A percentile compares a stretch with the other conserved stretches of the same genome.
Evolutionary conservation across 2,329 filamentous ascomycete species (phyloP).

Genomic region (Ophiostoma tasmaniense): DNA sequence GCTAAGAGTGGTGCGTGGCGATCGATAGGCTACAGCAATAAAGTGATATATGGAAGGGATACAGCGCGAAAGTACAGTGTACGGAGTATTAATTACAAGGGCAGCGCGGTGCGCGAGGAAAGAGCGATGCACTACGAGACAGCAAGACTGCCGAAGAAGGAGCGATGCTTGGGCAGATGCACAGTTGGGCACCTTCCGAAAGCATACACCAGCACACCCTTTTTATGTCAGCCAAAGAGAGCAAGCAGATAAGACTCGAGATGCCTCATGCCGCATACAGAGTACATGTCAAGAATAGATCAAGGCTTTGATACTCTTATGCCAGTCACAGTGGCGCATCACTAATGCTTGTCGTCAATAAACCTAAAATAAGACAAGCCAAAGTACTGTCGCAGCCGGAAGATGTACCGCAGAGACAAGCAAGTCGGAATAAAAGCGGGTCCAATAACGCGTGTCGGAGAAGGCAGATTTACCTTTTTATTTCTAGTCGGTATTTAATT

Average conservation of each 20-base stretch:
- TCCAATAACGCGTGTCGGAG: not conserved
- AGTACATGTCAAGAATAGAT: not conserved
- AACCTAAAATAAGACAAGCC: not conserved
- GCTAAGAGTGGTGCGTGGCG: constrained; percentile 7
- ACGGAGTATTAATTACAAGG: not conserved
- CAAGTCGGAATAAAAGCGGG: not conserved
- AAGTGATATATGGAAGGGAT: not conserved
- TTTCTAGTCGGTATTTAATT: not conserved
- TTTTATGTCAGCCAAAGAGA: not conserved
- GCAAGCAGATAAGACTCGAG: not conserved
- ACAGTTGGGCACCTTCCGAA: not conserved
- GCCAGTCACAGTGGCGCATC: not conserved
- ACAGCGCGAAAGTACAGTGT: not conserved
- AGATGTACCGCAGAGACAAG: not conserved
- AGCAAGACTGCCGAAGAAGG: not conserved
- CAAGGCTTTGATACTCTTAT: not conserved
- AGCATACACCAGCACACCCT: not conserved
- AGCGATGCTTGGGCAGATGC: not conserved
- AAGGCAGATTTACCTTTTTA: not conserved
- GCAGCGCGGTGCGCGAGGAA: not conserved
- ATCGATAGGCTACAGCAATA: constrained; percentile 6
- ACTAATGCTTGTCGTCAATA: not conserved
- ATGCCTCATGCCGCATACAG: not conserved
- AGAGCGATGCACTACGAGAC: not conserved
- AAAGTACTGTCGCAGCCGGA: not conserved